These are phyloP conservation scores for Hamigera avellanea DNA, from an alignment of 495 filamentous ascomycete genomes.

Conservation along the genomic window DNA sequence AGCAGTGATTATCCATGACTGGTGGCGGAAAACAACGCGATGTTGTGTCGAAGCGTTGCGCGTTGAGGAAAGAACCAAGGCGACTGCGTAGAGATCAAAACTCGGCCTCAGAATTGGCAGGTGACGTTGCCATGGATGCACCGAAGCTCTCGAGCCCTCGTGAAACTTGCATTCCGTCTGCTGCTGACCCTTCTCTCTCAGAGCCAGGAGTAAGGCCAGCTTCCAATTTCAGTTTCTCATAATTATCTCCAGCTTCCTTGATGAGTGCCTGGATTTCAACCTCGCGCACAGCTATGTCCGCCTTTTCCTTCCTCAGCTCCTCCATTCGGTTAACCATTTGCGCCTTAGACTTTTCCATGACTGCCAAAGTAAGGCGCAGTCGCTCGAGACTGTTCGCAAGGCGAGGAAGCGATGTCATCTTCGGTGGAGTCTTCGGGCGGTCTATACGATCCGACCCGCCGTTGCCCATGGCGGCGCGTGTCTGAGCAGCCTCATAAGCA, in stretches of 20 bases:
- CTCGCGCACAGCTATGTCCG: slow-evolving; percentile 60
- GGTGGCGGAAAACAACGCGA: too few species aligned
- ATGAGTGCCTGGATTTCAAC: slow-evolving; percentile 71
- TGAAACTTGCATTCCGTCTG: slow-evolving; percentile 19
- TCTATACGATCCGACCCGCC: slow-evolving; percentile 31
- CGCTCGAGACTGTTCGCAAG: slow-evolving; percentile 38
- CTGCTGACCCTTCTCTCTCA: slow-evolving; percentile 13
- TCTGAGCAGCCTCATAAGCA: slow-evolving; percentile 85
- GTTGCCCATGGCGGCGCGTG: slow-evolving; percentile 67
- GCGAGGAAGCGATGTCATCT: slow-evolving; percentile 45
- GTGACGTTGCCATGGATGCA: slow-evolving; percentile 17
- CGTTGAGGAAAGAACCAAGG: too few species aligned
- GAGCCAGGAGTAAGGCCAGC: slow-evolving; percentile 28
- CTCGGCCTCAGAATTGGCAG: slow-evolving; percentile 16
- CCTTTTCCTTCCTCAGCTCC: slow-evolving; percentile 52
- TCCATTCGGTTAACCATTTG: slow-evolving; percentile 46
- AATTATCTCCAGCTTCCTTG: slow-evolving; percentile 71
- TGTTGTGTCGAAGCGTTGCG: too few species aligned
- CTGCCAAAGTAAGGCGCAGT: slow-evolving; percentile 38
- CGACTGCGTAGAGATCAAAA: too few species aligned
- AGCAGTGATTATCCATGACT: too few species aligned
- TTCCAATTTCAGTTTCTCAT: slow-evolving; percentile 48
- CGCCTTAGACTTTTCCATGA: slow-evolving; percentile 43
- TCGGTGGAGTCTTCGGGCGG: slow-evolving; percentile 43
- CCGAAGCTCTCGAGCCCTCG: slow-evolving; percentile 34